These are phyloP conservation scores for Nannochloropsis salina DNA, from an alignment of 108 stramenopile genomes.

Conservation along the genomic window DNA sequence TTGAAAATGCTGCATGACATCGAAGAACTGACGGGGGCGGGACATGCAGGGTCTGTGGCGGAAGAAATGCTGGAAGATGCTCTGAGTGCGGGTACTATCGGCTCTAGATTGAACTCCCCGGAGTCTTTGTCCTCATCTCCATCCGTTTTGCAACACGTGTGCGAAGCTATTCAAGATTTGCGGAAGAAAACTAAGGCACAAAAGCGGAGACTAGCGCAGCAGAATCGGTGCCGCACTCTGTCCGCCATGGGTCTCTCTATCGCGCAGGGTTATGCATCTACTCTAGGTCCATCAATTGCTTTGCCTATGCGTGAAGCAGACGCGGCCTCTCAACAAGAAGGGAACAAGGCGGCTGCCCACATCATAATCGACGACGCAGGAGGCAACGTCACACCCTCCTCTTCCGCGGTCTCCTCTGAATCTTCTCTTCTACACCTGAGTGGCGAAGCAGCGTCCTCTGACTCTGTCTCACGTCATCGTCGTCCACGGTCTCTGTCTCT, in stretches of 20 bases:
- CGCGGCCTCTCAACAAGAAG: too few species aligned
- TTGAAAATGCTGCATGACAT: conserved; percentile 41
- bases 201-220: conserved; percentile 42
- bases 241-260: conserved; percentile 35
- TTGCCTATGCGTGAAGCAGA: too few species aligned
- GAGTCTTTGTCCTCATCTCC: background rate
- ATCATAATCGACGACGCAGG: background rate
- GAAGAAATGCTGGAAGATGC: conserved; percentile 4
- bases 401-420: background rate
- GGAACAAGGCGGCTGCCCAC: too few species aligned
- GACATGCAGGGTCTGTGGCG: conserved; percentile 30
- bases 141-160: background rate
- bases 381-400: background rate
- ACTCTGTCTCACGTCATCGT: background rate
- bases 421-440: background rate
- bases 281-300: too few species aligned
- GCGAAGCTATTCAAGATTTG: conserved; percentile 24
- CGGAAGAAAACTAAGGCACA: conserved; percentile 30
- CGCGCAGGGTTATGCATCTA: background rate
- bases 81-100: background rate
- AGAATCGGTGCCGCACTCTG: conserved; percentile 33
- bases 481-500: background rate
- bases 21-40: conserved; percentile 37
- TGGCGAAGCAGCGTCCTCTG: background rate
- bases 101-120: background rate